phyloP scores from a whole-genome alignment of 768 basidiomycete genomes.

The Erythrobasidium yunnanense region DNA sequence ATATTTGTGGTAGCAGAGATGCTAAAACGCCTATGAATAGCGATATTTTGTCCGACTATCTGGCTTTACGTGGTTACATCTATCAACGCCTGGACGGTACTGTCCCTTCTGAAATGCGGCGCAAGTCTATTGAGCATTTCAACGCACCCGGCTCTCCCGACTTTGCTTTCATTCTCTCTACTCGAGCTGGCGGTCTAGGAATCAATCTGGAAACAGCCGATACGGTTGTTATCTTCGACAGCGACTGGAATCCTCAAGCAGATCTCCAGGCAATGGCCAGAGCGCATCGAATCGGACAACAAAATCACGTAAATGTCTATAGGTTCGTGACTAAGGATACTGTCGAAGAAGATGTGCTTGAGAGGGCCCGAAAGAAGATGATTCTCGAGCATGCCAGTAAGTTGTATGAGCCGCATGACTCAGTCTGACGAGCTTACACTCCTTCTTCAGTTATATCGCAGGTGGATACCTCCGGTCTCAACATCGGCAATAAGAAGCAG shows the following conservation, averaged over 20 bases:
- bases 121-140: constrained; percentile 93
- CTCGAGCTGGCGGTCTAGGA: constrained; percentile 90
- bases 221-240: constrained; percentile 98
- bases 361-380: constrained; percentile 99
- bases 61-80: constrained; percentile 73
- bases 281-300: constrained; percentile 97
- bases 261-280: constrained; percentile 98
- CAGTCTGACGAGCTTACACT: neutral
- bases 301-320: constrained; percentile 96
- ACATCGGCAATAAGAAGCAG: constrained; percentile 62
- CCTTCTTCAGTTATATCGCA: constrained; percentile 81
- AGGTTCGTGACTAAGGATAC: constrained; percentile 98
- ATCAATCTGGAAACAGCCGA: constrained; percentile 98
- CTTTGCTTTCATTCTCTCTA: constrained; percentile 92
- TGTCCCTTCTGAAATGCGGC: constrained; percentile 79
- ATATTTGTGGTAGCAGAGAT: neutral
- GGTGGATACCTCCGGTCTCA: constrained; percentile 97
- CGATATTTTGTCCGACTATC: constrained; percentile 96
- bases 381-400: constrained; percentile 95
- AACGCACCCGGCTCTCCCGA: constrained; percentile 85
- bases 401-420: constrained; percentile 43
- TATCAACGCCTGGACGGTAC: constrained; percentile 88
- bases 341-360: constrained; percentile 96
- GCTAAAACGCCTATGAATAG: neutral
- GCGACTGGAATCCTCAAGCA: constrained; percentile 45